Evolutionary conservation across 169 alveolate genomes (phyloP).

Genomic region (Plasmodium yoelii): DNA sequence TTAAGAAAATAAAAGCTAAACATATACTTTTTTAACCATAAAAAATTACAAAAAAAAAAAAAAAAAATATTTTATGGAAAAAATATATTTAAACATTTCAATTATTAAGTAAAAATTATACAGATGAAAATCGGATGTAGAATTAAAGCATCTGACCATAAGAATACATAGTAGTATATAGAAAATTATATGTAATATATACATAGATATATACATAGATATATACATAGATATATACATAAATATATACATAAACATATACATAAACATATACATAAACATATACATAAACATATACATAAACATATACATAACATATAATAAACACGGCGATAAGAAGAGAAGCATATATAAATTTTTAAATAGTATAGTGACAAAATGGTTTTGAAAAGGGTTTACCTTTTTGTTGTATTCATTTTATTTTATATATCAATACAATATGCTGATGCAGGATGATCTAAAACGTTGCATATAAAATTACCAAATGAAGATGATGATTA

Average conservation of each 20-base stretch:
- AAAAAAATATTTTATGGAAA: no score
- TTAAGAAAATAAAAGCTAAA: no score
- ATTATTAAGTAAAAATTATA: no score
- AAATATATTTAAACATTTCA: no score
- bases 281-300: neutral
- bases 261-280: neutral
- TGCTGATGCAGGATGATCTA: slow-evolving; percentile 77
- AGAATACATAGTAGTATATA: no score
- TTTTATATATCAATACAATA: slow-evolving; percentile 8
- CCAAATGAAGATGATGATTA: slow-evolving; percentile 77
- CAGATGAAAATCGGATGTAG: no score
- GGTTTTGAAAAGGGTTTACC: slow-evolving; percentile 32
- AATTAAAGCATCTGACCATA: no score
- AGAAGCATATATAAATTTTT: neutral
- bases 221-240: neutral
- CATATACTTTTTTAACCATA: no score
- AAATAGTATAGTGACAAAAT: neutral
- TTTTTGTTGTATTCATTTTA: slow-evolving; percentile 27
- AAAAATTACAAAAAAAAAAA: no score
- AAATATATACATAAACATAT: neutral
- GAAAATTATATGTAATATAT: no score
- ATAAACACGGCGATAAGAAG: neutral
- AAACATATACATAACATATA: neutral
- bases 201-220: neutral
- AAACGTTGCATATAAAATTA: slow-evolving; percentile 61